These are phyloP conservation scores for Solanum hybrid DNA, from an alignment of 305 asterid species.

Conservation along the genomic window DNA sequence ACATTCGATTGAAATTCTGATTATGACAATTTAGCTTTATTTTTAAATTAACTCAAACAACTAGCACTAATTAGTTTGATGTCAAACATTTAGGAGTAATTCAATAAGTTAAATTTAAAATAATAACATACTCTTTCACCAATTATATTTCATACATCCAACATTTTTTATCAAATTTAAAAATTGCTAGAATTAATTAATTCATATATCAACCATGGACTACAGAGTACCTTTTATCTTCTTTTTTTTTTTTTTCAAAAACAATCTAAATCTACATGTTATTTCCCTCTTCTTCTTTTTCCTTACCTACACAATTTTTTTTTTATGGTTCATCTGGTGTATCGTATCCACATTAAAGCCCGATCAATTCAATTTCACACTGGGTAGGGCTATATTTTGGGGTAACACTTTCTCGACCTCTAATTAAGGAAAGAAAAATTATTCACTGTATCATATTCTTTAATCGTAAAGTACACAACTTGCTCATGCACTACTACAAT, in stretches of 20 bases:
- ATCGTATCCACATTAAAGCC: neutral
- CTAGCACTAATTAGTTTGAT: neutral
- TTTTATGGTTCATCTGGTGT: neutral
- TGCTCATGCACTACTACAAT: neutral
- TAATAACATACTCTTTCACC: neutral
- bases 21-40: neutral
- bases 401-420: neutral
- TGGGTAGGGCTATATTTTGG: neutral
- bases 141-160: neutral
- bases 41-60: neutral
- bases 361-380: fast-evolving
- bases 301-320: neutral
- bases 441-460: fast-evolving
- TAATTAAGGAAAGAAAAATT: neutral
- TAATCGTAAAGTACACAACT: neutral
- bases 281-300: neutral
- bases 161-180: neutral
- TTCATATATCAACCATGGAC: neutral
- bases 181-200: neutral
- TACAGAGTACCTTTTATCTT: neutral
- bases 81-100: neutral
- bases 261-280: neutral
- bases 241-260: neutral
- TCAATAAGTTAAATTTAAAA: neutral
- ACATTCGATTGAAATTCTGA: neutral